phyloP scores from a whole-genome alignment of 2,329 filamentous ascomycete genomes.

The Penicillium sp. region DNA sequence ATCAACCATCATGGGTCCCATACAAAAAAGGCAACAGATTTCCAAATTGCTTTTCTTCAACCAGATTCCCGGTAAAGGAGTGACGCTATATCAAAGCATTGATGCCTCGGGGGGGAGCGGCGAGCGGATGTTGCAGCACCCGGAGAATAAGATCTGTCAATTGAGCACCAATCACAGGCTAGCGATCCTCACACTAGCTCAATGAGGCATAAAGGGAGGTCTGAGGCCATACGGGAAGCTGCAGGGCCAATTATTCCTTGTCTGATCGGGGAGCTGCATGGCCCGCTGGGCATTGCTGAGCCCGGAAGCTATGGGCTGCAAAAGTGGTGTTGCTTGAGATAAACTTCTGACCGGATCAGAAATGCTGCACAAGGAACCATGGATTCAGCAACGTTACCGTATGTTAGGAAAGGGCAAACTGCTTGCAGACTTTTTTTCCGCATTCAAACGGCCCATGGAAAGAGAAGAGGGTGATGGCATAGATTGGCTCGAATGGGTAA shows the following conservation, averaged over 20 bases:
- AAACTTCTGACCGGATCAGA: conserved; percentile 19
- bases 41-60: background rate
- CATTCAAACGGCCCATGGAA: too few relatives aligned
- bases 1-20: too few relatives aligned
- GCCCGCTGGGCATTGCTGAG: conserved; percentile 18
- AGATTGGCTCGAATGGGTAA: background rate
- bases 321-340: conserved; percentile 14
- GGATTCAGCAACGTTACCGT: too few relatives aligned
- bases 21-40: too few relatives aligned
- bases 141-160: conserved; percentile 20
- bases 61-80: background rate
- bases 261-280: conserved; percentile 26
- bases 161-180: conserved; percentile 22
- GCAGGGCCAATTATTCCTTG: conserved; percentile 26
- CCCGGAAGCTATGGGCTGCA: conserved; percentile 11
- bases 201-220: conserved; percentile 26
- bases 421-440: background rate
- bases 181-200: conserved; percentile 13
- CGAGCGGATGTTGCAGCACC: conserved; percentile 14
- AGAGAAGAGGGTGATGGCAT: too few relatives aligned
- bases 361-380: conserved; percentile 3
- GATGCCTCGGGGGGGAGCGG: conserved; percentile 3
- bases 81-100: too few relatives aligned
- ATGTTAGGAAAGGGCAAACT: too few relatives aligned
- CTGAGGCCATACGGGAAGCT: conserved; percentile 31